Evolutionary conservation across 1,139 yeast species (phyloP).

Genomic region (Saccharomyces hybrid): DNA sequence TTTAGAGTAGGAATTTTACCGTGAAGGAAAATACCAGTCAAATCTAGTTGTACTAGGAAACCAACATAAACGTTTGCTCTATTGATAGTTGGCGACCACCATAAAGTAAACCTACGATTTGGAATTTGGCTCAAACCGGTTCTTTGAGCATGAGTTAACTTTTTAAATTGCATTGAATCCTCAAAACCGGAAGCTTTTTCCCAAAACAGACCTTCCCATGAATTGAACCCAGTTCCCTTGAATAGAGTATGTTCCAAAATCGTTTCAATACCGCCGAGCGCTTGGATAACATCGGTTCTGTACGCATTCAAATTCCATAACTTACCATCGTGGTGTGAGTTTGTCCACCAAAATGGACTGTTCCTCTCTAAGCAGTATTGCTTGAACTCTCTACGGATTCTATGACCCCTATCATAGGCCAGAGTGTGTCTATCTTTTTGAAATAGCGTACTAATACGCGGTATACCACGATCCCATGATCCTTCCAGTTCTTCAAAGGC

Average conservation of each 20-base stretch:
- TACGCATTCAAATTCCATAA: slow-evolving; percentile 91
- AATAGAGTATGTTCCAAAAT: slow-evolving; percentile 90
- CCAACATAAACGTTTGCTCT: slow-evolving; percentile 98
- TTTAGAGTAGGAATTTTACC: slow-evolving; percentile 97
- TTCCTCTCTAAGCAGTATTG: slow-evolving; percentile 62
- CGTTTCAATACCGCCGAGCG: slow-evolving; percentile 94
- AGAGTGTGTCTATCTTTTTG: slow-evolving; percentile 92
- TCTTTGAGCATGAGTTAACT: slow-evolving; percentile 93
- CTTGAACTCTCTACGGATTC: slow-evolving; percentile 72
- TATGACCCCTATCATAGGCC: slow-evolving; percentile 91
- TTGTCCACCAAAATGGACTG: slow-evolving; percentile 97
- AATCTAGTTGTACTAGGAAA: slow-evolving; percentile 87
- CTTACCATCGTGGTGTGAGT: slow-evolving; percentile 87
- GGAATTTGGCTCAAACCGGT: slow-evolving; percentile 97
- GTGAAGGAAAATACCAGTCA: slow-evolving; percentile 93
- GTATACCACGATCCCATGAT: slow-evolving; percentile 94
- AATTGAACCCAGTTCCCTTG: slow-evolving; percentile 94
- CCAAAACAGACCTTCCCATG: slow-evolving; percentile 99
- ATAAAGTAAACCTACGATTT: slow-evolving; percentile 88
- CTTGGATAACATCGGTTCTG: slow-evolving; percentile 92
- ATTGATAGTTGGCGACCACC: slow-evolving; percentile 99
- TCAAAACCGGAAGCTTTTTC: slow-evolving; percentile 96
- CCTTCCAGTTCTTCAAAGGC: slow-evolving; percentile 91
- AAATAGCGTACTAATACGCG: slow-evolving; percentile 88
- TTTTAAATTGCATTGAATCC: slow-evolving; percentile 88